phyloP scores from a whole-genome alignment of 2,329 filamentous ascomycete genomes.

The Scleromitrula shiraiana region DNA sequence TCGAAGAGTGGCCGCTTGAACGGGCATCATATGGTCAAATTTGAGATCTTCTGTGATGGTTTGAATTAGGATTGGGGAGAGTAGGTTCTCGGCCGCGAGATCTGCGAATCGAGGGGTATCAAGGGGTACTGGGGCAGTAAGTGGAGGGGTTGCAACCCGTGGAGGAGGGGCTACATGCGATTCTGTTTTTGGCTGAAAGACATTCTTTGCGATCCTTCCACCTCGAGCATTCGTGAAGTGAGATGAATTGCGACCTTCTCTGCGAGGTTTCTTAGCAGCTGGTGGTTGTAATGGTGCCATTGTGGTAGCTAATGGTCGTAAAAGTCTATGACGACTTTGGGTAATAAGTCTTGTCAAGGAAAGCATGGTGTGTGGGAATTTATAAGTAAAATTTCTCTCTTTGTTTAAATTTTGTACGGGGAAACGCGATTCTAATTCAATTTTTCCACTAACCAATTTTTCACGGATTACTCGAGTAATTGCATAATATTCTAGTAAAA shows the following conservation, averaged over 20 bases:
- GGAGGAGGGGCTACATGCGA: constrained; percentile 18
- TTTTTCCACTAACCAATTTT: no score
- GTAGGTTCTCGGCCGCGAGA: constrained; percentile 34
- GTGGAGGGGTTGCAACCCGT: constrained; percentile 30
- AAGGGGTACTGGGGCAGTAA: constrained; percentile 33
- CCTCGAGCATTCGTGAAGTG: constrained; percentile 9
- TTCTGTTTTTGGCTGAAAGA: constrained; percentile 13
- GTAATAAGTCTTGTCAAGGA: background rate
- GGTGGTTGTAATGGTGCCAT: background rate
- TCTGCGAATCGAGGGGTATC: constrained; percentile 42
- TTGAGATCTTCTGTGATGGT: constrained; percentile 65
- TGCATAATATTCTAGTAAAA: no score
- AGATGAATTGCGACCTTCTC: background rate
- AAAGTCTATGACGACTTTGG: background rate
- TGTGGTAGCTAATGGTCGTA: background rate
- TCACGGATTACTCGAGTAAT: no score
- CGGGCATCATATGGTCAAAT: constrained; percentile 83
- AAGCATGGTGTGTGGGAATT: no score
- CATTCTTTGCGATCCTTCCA: constrained; percentile 19
- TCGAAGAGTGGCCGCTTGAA: constrained; percentile 77
- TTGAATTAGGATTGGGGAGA: constrained; percentile 40
- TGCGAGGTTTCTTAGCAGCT: background rate
- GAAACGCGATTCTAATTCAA: no score
- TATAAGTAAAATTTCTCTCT: no score
- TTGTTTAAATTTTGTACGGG: no score